phyloP scores from a whole-genome alignment of 768 basidiomycete genomes.

The Trichaptum fuscoviolaceum region DNA sequence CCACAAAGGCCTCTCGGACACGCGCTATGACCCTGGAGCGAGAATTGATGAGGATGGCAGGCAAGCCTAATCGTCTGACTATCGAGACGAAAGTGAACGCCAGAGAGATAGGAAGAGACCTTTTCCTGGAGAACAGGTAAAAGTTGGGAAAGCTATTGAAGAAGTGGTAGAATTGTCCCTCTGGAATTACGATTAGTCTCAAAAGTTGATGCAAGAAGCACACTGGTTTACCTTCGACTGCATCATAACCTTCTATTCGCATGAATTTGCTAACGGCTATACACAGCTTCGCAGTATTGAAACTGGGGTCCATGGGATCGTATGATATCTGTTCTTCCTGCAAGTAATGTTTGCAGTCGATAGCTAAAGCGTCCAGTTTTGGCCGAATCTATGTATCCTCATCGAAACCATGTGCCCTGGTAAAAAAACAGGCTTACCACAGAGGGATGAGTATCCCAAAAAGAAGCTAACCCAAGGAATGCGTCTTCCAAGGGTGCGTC shows the following conservation, averaged over 20 bases:
- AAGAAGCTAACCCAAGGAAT: constrained; percentile 46
- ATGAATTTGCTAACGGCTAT: constrained; percentile 47
- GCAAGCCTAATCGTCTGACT: constrained; percentile 44
- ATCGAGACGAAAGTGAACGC: constrained; percentile 54
- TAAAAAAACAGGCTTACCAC: constrained; percentile 29
- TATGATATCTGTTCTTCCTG: constrained; percentile 20
- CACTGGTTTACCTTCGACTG: constrained; percentile 33
- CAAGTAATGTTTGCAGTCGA: constrained; percentile 36
- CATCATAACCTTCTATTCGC: constrained; percentile 40
- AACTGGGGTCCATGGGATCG: constrained; percentile 23
- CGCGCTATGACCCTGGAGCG: constrained; percentile 51
- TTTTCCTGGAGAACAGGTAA: constrained; percentile 45
- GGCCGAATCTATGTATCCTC: constrained; percentile 30
- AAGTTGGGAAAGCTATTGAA: constrained; percentile 54
- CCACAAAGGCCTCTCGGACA: constrained; percentile 41
- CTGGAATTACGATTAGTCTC: constrained; percentile 19
- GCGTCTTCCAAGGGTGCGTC: constrained; percentile 37
- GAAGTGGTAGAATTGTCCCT: constrained; percentile 35
- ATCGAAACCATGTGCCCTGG: constrained; percentile 7
- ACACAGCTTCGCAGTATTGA: constrained; percentile 31
- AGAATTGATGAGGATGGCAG: constrained; percentile 50
- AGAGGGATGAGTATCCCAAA: constrained; percentile 39
- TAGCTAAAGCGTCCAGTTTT: constrained; percentile 34
- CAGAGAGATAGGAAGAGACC: constrained; percentile 55
- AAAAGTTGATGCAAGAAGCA: constrained; percentile 1